Evolutionary conservation across 2,329 filamentous ascomycete species (phyloP).

Genomic region (Microdochium paspali): DNA sequence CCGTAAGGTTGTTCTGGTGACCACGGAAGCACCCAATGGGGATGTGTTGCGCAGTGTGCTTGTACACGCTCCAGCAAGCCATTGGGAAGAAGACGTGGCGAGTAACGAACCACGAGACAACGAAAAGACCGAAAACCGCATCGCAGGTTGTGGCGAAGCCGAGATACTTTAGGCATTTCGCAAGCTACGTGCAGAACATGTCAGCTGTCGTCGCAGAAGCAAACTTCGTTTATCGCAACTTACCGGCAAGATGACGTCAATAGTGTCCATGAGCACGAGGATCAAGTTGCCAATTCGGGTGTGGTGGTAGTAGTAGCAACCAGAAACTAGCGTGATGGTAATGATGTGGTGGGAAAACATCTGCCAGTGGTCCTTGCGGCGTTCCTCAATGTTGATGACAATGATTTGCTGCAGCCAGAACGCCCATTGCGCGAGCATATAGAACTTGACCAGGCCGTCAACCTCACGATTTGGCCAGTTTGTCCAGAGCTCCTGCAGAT

Average conservation of each 20-base stretch:
- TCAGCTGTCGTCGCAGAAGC: constrained; percentile 3
- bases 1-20: constrained; percentile 40
- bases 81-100: constrained; percentile 74
- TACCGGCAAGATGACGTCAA: constrained; percentile 82
- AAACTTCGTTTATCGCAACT: constrained; percentile 18
- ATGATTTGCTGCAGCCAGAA: constrained; percentile 95
- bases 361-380: constrained; percentile 88
- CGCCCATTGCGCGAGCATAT: constrained; percentile 80
- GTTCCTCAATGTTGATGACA: constrained; percentile 89
- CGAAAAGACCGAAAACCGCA: constrained; percentile 73
- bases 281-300: constrained; percentile 84
- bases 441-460: constrained; percentile 68
- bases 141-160: constrained; percentile 72
- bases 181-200: constrained; percentile 45
- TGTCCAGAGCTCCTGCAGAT: constrained; percentile 71
- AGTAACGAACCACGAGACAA: constrained; percentile 73
- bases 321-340: constrained; percentile 70
- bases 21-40: constrained; percentile 63
- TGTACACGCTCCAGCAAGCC: constrained; percentile 76
- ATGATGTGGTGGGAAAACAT: constrained; percentile 95
- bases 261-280: constrained; percentile 85
- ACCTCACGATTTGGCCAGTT: constrained; percentile 76
- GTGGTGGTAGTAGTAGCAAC: constrained; percentile 79
- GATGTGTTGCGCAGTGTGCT: constrained; percentile 53
- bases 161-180: constrained; percentile 90